phyloP scores from a whole-genome alignment of 2,329 filamentous ascomycete genomes.

The Delphinella strobiligena region DNA sequence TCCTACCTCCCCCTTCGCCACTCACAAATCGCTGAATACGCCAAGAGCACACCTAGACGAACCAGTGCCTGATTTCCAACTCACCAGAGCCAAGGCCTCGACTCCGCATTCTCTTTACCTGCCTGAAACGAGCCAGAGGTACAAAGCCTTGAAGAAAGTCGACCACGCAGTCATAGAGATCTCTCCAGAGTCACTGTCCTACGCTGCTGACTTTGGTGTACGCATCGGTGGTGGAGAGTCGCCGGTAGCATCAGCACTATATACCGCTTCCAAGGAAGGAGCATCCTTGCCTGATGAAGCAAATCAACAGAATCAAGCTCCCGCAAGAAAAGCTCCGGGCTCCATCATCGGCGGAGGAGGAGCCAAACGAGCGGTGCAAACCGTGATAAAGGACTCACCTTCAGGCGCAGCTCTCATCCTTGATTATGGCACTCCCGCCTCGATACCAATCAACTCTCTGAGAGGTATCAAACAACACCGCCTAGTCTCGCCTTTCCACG shows the following conservation, averaged over 20 bases:
- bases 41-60: constrained; percentile 27
- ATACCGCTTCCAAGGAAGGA: constrained; percentile 8
- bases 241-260: constrained; percentile 7
- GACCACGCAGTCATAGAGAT: constrained; percentile 71
- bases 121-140: constrained; percentile 69
- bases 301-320: constrained; percentile 2
- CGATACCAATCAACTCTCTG: constrained; percentile 76
- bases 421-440: constrained; percentile 75
- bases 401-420: constrained; percentile 87
- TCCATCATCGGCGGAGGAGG: neutral
- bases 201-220: constrained; percentile 67
- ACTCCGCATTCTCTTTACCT: constrained; percentile 80
- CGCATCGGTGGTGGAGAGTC: constrained; percentile 58
- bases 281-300: constrained; percentile 7
- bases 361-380: constrained; percentile 7
- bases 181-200: constrained; percentile 74
- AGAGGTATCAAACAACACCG: constrained; percentile 74
- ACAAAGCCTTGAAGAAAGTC: constrained; percentile 57
- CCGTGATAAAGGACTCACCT: constrained; percentile 44
- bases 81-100: constrained; percentile 60
- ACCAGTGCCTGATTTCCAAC: constrained; percentile 65
- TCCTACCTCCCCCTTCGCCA: constrained; percentile 40
- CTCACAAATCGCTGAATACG: constrained; percentile 42
- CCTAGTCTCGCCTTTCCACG: constrained; percentile 64
- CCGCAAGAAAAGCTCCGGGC: neutral